Base-by-base conservation (phyloP, 176 grass and related monocot genomes). In the Triticum urartu region DNA sequence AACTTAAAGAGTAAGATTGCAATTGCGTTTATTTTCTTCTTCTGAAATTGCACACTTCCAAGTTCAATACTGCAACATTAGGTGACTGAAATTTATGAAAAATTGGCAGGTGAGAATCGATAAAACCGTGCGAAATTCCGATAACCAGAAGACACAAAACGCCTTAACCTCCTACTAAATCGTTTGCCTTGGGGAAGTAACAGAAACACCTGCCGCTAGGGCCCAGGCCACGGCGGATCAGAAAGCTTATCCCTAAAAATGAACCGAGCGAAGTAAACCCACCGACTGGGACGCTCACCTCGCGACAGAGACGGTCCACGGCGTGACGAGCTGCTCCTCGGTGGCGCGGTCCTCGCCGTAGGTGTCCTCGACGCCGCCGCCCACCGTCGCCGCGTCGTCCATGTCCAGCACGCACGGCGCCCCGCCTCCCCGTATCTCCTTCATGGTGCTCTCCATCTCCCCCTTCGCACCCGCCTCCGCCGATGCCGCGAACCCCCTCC, bases 311-410 rank as follows among this genome's bases (percentile, higher is more conserved):
- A 99, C 77, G 60, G 90, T 92, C 97, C 97, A 98, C 7, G 94
- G 97, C 82, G 97, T 95, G 85, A 98, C 92, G 72, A 99, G 90
- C 75, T 96, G 94, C 47, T 99, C 97, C 89, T 94, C 90, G 18
- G 90, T 96, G 82, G 92, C 90, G 26, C 70, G 85, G 79, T 99
- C 90, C 92, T 99, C 92, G 79, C 94, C 94, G 79, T 98, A 95
- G 88, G 82, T 73, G 75, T 95, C 97, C 94, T 87, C 94, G 71
- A 95, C 90, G 56, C 97, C 94, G 32, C 94, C 97, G 1, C 48
- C 92, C 28, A 92, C 84, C 30, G 88, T 94, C 81, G 82, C 87
- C 75, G 84, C 61, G 80, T 84, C 92, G 66, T 92, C 90, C 79
- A 94, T 73, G 77, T 92, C 94, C 66, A 95, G 86, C 59, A 95